Evolutionary conservation across 169 alveolate species (phyloP).

Genomic region (Neospora caninum): DNA sequence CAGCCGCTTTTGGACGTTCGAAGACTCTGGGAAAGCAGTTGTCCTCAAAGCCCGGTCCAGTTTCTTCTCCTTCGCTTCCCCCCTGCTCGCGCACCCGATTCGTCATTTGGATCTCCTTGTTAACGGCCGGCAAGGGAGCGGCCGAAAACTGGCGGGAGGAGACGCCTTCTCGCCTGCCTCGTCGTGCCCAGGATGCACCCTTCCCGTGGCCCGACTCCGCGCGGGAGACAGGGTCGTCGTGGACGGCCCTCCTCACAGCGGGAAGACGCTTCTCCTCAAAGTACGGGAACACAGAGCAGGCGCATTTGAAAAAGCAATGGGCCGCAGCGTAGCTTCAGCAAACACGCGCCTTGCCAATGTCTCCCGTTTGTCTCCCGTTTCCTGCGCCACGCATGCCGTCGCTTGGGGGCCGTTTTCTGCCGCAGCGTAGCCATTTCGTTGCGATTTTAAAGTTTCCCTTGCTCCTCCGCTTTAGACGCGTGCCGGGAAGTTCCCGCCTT

Average conservation of each 20-base stretch:
- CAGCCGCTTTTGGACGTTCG: neutral
- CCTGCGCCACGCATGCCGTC: too few species aligned
- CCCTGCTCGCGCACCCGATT: neutral
- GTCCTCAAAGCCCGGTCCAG: neutral
- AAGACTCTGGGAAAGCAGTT: neutral
- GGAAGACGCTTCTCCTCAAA: conserved; percentile 19
- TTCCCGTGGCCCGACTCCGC: neutral
- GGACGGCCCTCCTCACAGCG: conserved; percentile 35
- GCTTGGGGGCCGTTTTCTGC: too few species aligned
- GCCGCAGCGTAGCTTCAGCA: too few species aligned
- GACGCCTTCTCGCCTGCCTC: neutral
- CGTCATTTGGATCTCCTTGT: neutral
- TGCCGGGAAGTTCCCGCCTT: too few species aligned
- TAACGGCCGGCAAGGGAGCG: neutral
- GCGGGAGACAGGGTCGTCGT: conserved; percentile 17
- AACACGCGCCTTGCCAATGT: too few species aligned
- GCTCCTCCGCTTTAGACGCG: too few species aligned
- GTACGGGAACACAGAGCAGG: neutral
- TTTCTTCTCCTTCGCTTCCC: neutral
- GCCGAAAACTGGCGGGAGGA: neutral
- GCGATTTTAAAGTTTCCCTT: too few species aligned
- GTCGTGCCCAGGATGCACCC: neutral
- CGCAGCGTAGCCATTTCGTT: too few species aligned
- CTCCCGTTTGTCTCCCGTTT: too few species aligned
- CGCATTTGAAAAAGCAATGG: too few species aligned